Evolutionary conservation across 2,329 filamentous ascomycete species (phyloP).

Genomic region (Sarocladiaceae sp.): DNA sequence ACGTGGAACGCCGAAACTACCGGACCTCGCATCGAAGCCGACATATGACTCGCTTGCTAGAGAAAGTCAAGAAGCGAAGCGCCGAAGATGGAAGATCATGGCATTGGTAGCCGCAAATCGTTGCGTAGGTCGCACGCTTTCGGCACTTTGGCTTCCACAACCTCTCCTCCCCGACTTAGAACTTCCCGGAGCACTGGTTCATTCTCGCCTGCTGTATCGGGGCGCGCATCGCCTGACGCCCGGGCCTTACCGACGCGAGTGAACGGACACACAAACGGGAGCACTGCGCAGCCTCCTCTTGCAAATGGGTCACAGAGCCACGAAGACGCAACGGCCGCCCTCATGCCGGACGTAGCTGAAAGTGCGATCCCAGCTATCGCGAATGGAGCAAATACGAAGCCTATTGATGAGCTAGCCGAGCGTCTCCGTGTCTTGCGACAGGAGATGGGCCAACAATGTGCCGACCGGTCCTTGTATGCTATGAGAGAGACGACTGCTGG

Average conservation of each 20-base stretch:
- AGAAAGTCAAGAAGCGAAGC: background rate
- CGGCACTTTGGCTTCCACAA: background rate
- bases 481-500: conserved; percentile 38
- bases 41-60: no score
- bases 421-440: conserved; percentile 34
- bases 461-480: conserved; percentile 38
- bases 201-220: background rate
- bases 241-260: background rate
- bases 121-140: conserved; percentile 6
- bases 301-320: background rate
- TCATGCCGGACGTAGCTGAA: background rate
- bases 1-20: no score
- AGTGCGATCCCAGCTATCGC: no score
- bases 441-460: conserved; percentile 38
- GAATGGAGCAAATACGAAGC: conserved; percentile 25
- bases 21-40: no score
- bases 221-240: background rate
- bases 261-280: background rate
- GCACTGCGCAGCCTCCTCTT: background rate
- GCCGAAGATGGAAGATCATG: background rate
- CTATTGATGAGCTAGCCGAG: conserved; percentile 36
- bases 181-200: conserved; percentile 1
- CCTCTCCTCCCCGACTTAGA: conserved; percentile 5
- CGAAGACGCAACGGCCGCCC: background rate
- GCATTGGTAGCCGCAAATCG: conserved; percentile 2